phyloP scores from a whole-genome alignment of 371 early-diverging fungal species.

The Antonospora locustae region DNA sequence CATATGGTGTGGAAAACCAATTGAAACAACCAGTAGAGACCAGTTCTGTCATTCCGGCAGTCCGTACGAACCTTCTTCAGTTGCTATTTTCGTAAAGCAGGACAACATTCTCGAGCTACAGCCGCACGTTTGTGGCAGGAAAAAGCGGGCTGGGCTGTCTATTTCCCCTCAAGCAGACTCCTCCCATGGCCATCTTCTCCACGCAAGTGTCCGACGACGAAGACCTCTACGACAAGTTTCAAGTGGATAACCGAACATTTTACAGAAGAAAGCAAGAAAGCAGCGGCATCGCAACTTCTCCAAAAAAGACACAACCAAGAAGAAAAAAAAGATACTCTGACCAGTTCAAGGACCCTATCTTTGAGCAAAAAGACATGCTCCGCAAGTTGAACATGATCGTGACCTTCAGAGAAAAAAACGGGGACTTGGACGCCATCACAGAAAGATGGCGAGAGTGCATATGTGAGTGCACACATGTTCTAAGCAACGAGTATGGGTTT shows the following conservation, averaged over 20 bases:
- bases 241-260: constrained; percentile 25
- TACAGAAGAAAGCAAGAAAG: constrained; percentile 12
- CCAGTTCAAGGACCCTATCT: constrained; percentile 38
- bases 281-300: too few relatives aligned
- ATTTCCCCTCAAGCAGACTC: neutral
- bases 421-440: constrained; percentile 15
- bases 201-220: constrained; percentile 2
- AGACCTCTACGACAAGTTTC: constrained; percentile 17
- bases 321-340: constrained; percentile 40
- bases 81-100: too few relatives aligned
- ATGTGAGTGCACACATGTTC: constrained; percentile 23
- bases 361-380: constrained; percentile 30
- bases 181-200: constrained; percentile 20
- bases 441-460: constrained; percentile 33
- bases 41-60: too few relatives aligned
- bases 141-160: too few relatives aligned
- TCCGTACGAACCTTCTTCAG: too few relatives aligned
- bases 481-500: constrained; percentile 25
- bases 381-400: constrained; percentile 43
- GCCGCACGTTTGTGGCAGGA: too few relatives aligned
- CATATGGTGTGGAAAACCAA: too few relatives aligned
- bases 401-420: constrained; percentile 21
- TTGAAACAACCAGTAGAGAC: neutral
- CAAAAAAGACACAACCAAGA: too few relatives aligned
- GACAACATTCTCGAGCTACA: too few relatives aligned